Conservation (phyloP, 176 grass and related monocot genomes). For the Miscanthus lutarioriparius region DNA sequence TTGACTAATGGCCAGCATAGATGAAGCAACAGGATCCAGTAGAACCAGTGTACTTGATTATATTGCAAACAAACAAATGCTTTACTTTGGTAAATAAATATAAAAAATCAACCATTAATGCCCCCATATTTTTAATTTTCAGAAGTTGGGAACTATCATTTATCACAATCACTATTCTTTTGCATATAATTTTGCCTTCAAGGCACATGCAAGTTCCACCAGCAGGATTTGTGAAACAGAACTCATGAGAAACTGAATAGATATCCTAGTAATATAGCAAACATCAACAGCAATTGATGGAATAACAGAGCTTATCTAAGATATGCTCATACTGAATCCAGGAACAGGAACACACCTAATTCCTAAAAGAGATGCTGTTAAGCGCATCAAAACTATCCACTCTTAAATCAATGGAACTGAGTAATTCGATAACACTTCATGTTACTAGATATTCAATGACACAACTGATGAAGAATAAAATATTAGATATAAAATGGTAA, state of each 20-base stretch:
- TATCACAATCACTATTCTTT: not conserved
- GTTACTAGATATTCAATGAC: conserved; percentile 15
- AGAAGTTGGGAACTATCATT: not conserved
- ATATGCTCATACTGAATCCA: not conserved
- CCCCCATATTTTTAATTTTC: not conserved
- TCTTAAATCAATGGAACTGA: not conserved
- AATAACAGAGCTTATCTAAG: not conserved
- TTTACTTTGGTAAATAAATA: not conserved
- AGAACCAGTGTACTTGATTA: not conserved
- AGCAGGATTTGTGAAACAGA: not conserved
- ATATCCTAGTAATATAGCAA: not conserved
- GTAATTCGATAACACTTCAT: not conserved
- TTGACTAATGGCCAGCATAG: not conserved
- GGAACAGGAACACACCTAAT: not conserved
- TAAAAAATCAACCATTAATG: not conserved
- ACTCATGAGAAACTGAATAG: not conserved
- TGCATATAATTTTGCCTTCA: not conserved
- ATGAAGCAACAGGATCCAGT: not conserved
- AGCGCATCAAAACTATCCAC: not conserved
- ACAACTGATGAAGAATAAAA: conserved; percentile 19
- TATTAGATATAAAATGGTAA: not conserved
- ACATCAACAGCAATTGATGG: conserved; percentile 3
- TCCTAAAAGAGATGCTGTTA: not conserved
- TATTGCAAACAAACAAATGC: not conserved
- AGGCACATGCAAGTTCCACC: not conserved